A percentile compares a stretch with the other conserved stretches of the same genome.
Conservation (phyloP, 1,139 yeast species). For the Wickerhamomyces sp. region DNA sequence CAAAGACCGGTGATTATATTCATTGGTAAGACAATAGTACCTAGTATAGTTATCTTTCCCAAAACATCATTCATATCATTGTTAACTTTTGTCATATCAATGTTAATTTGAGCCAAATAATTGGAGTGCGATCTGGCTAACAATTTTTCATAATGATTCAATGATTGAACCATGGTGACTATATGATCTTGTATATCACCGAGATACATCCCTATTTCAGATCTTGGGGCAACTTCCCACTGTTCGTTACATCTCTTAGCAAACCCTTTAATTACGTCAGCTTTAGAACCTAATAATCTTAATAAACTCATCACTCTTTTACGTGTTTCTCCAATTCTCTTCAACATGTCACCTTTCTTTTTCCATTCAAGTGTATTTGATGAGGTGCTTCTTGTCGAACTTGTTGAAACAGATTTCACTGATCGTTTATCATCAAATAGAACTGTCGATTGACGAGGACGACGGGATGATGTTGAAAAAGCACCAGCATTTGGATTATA, state of each 20-base stretch:
- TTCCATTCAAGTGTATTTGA: conserved; percentile 75
- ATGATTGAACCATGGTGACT: conserved; percentile 91
- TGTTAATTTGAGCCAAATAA: conserved; percentile 92
- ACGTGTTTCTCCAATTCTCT: conserved; percentile 92
- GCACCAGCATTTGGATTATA: conserved; percentile 22
- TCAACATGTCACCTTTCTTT: conserved; percentile 87
- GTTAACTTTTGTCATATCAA: conserved; percentile 96
- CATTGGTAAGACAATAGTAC: conserved; percentile 92
- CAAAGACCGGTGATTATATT: conserved; percentile 93
- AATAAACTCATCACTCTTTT: conserved; percentile 89
- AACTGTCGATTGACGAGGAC: conserved; percentile 3
- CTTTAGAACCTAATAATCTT: conserved; percentile 82
- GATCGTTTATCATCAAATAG: conserved; percentile 20
- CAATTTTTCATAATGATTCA: conserved; percentile 90
- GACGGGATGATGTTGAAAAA: conserved; percentile 1
- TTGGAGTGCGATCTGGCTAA: conserved; percentile 92
- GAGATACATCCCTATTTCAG: conserved; percentile 81
- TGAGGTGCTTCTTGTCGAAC: conserved; percentile 30
- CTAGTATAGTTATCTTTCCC: conserved; percentile 88
- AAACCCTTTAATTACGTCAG: conserved; percentile 94
- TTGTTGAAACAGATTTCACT: conserved; percentile 24
- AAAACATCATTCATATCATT: conserved; percentile 95
- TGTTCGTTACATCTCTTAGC: conserved; percentile 85
- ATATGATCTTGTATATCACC: conserved; percentile 95
- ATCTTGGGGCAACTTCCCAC: conserved; percentile 69